A percentile compares a stretch with the other conserved stretches of the same genome.
Conservation (phyloP, 768 basidiomycete genomes). For the Suillus ampliporus region DNA sequence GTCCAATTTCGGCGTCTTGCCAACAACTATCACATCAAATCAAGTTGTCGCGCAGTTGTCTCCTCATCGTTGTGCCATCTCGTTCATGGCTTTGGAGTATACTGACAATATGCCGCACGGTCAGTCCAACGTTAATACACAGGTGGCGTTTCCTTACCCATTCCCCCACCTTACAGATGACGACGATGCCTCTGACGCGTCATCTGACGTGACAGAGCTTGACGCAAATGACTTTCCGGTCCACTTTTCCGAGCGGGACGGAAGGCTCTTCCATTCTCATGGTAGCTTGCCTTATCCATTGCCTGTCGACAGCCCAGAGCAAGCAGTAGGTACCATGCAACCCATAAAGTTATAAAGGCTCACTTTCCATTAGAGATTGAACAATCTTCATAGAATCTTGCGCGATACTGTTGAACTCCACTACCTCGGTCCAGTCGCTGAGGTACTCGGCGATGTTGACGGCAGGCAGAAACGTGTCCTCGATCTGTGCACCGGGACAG, state of each 20-base stretch:
- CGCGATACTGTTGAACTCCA: slow-evolving; percentile 57
- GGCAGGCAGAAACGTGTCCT: slow-evolving; percentile 58
- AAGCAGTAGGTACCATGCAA: slow-evolving; percentile 52
- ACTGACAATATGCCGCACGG: slow-evolving; percentile 29
- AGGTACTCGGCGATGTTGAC: slow-evolving; percentile 49
- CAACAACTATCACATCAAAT: slow-evolving; percentile 41
- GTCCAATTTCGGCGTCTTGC: slow-evolving; percentile 42
- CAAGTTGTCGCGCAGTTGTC: slow-evolving; percentile 22
- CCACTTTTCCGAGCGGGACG: slow-evolving; percentile 63
- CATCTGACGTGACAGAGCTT: slow-evolving; percentile 52
- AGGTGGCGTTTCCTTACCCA: not conserved
- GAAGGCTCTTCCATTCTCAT: slow-evolving; percentile 73
- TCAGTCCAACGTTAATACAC: not conserved
- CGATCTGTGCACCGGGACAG: slow-evolving; percentile 80
- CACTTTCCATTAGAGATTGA: slow-evolving; percentile 51
- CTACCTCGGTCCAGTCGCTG: slow-evolving; percentile 63
- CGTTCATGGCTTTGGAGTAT: slow-evolving; percentile 36
- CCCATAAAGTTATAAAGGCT: slow-evolving; percentile 8
- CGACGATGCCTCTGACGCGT: slow-evolving; percentile 46
- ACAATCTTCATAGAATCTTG: slow-evolving; percentile 54
- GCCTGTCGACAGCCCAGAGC: slow-evolving; percentile 74
- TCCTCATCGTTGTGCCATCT: slow-evolving; percentile 10
- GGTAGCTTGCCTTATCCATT: slow-evolving; percentile 68
- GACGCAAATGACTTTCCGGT: slow-evolving; percentile 57
- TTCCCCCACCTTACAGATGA: slow-evolving; percentile 29